Conservation (phyloP, 2,329 filamentous ascomycete genomes). For the Stemphylium vesicarium region DNA sequence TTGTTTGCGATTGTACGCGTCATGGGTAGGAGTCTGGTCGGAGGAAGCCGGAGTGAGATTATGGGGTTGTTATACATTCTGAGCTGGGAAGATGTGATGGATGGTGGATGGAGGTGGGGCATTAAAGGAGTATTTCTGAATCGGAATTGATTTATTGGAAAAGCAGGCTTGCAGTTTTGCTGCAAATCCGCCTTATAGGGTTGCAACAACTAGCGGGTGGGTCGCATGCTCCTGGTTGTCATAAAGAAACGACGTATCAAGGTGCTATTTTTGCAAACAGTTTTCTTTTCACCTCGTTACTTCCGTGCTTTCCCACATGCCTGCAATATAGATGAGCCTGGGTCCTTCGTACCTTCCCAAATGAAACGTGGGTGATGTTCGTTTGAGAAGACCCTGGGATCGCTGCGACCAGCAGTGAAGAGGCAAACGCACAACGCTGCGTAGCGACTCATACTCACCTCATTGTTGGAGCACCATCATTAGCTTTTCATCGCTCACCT, state of each 20-base stretch:
- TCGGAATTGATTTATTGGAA: no score
- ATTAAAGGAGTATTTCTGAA: no score
- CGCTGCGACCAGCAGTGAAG: slow-evolving; percentile 1
- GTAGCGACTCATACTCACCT: slow-evolving; percentile 6
- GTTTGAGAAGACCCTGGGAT: neutral
- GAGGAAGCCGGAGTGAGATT: no score
- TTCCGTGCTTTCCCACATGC: neutral
- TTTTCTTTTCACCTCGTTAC: neutral
- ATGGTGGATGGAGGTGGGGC: no score
- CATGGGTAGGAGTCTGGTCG: neutral
- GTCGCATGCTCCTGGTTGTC: neutral
- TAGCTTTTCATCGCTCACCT: neutral
- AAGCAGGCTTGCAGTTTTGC: no score
- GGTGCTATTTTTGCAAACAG: no score
- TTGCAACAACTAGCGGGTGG: no score
- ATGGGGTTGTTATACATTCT: no score
- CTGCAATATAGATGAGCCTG: neutral
- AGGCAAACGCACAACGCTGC: slow-evolving; percentile 10
- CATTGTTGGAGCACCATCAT: slow-evolving; percentile 5
- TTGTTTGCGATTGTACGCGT: slow-evolving; percentile 3
- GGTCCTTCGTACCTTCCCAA: neutral
- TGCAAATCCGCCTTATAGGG: no score
- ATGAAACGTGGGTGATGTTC: neutral
- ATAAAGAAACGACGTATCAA: neutral
- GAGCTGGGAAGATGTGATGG: neutral